Evolutionary conservation across 306 rosid genomes (phyloP), one percentile per base, ranked within the genome.

Genomic region (Cucumis cinereus): DNA sequence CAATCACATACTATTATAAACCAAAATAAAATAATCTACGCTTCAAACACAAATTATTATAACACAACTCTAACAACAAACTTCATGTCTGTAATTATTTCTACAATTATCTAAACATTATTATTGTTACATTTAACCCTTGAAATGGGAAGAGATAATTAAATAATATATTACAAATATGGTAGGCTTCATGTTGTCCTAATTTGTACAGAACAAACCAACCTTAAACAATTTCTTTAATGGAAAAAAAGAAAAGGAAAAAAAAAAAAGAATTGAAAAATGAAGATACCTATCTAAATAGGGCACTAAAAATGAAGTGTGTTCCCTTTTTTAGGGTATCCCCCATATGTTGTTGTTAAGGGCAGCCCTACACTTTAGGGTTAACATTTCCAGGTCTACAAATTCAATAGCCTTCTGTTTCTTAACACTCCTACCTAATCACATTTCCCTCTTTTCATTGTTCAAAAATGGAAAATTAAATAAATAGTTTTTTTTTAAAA

Each of bases 221-320:
- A 69, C 55, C 0, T 53, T 43, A 45, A 69, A 45, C 7, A 45
- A 1, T 15, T 14, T 13, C 5, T 7, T 45, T 63, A 8, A 35
- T 63, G 45, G 71, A n/a, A 64, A 19, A 64, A 19, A 9, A 47
- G 10, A 43, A 3, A 30, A 30, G 0, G 35, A 30, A 30, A 30
- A 30, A 5, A 30, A 30, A 30, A 30, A 5, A 30, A 30, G 35
- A 30, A 30, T 2, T 30, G 35, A 30, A 30, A 3, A 30, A 2
- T 30, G 74, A 69, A 69, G 74, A 69, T 69, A 24, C 38, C 74
- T 43, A 24, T 43, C 11, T 69, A 23, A 41, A 67, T 41, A 67
- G 53, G 73, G 73, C 73, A 67, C 73, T 67, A 40, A 67, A 66
- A 66, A 66, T 66, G 73, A 66, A 66, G 68, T n/a, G 7, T 35